phyloP scores from a whole-genome alignment of 306 rosid species.

The Lathyrus tuberosus region DNA sequence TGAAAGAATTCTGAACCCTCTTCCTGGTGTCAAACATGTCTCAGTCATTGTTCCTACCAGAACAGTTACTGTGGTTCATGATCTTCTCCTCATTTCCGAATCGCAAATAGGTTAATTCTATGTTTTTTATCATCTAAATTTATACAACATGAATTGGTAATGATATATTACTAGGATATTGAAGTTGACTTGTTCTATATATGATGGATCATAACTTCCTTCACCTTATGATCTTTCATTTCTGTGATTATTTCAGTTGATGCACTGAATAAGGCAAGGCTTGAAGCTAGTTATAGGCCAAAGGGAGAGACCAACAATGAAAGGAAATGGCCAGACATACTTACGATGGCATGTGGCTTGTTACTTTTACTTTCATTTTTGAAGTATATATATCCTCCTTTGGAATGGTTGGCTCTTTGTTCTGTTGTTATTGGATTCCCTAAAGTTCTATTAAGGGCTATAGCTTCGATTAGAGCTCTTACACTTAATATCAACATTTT shows the following conservation, averaged over 20 bases:
- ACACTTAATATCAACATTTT: slow-evolving; percentile 80
- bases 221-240: not conserved
- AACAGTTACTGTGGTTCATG: slow-evolving; percentile 78
- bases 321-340: slow-evolving; percentile 72
- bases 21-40: slow-evolving; percentile 67
- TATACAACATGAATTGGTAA: not conserved
- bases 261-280: slow-evolving; percentile 65
- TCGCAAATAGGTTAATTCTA: slow-evolving; percentile 64
- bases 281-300: slow-evolving; percentile 71
- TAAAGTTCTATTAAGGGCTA: slow-evolving; percentile 55
- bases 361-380: slow-evolving; percentile 63
- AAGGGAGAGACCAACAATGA: slow-evolving; percentile 54
- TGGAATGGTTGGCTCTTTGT: slow-evolving; percentile 70
- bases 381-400: slow-evolving; percentile 56
- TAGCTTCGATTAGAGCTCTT: slow-evolving; percentile 56
- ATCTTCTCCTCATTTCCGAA: slow-evolving; percentile 62
- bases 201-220: slow-evolving; percentile 18
- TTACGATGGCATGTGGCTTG: slow-evolving; percentile 60
- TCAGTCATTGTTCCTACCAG: slow-evolving; percentile 62
- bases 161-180: not conserved
- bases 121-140: not conserved
- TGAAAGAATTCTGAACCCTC: slow-evolving; percentile 67
- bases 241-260: slow-evolving; percentile 52
- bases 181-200: slow-evolving; percentile 14
- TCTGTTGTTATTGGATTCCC: slow-evolving; percentile 68